These are phyloP conservation scores for Solanum arcanum DNA, from an alignment of 257 asterid species.

Conservation along the genomic window DNA sequence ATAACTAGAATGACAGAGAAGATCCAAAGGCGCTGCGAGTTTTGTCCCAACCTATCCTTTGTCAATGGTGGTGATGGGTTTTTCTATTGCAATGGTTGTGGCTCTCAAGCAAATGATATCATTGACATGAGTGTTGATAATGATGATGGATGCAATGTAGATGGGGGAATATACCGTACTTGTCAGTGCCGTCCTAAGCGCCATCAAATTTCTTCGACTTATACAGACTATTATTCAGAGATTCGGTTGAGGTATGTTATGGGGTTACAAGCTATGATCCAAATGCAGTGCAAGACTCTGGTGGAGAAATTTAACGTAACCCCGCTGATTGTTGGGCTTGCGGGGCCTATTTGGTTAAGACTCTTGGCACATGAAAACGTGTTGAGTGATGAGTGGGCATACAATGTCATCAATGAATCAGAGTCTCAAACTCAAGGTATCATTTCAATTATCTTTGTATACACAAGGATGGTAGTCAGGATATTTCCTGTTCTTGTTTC, in stretches of 20 bases:
- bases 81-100: conserved; percentile 38
- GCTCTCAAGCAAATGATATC: conserved; percentile 45
- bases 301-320: too few relatives aligned
- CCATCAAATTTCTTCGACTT: too few relatives aligned
- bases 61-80: conserved; percentile 40
- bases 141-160: background rate
- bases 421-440: conserved; percentile 53
- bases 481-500: background rate
- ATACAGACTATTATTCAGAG: too few relatives aligned
- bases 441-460: background rate
- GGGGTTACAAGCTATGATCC: too few relatives aligned
- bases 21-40: conserved; percentile 19
- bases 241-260: too few relatives aligned
- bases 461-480: background rate
- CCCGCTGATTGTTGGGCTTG: too few relatives aligned
- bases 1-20: background rate
- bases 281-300: too few relatives aligned
- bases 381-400: conserved; percentile 67
- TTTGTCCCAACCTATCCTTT: conserved; percentile 29
- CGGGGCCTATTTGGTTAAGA: conserved; percentile 54
- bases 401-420: conserved; percentile 37
- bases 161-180: too few relatives aligned
- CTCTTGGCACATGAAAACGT: conserved; percentile 41
- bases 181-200: too few relatives aligned
- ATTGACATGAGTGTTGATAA: conserved; percentile 39